phyloP scores from a whole-genome alignment of 495 filamentous ascomycete genomes.

The Penicillium parvum region DNA sequence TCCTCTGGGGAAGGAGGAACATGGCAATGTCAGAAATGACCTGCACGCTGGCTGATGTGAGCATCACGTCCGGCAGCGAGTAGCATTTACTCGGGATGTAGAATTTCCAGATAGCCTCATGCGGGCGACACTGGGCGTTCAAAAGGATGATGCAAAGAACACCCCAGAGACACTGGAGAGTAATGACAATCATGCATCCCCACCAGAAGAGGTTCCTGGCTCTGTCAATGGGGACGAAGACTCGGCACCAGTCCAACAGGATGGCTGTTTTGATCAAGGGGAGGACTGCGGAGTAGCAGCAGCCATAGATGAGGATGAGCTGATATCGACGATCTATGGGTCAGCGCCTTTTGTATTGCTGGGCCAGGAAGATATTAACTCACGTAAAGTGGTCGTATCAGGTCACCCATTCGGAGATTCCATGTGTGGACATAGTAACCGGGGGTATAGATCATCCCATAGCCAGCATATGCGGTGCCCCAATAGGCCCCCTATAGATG shows the following conservation, averaged over 20 bases:
- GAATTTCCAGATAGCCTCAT: conserved; percentile 19
- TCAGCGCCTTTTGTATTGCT: no score
- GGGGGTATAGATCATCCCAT: conserved; percentile 14
- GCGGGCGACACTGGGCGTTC: conserved; percentile 17
- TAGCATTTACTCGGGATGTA: conserved; percentile 22
- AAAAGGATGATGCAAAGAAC: conserved; percentile 13
- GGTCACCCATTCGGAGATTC: conserved; percentile 17
- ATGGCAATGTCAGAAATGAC: conserved; percentile 36
- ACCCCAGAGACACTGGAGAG: conserved; percentile 18
- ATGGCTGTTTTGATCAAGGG: conserved; percentile 21
- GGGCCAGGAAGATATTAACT: no score
- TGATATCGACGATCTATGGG: background rate
- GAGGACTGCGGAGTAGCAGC: conserved; percentile 17
- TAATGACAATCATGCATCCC: conserved; percentile 13
- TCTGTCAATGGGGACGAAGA: conserved; percentile 17
- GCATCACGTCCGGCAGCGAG: conserved; percentile 14
- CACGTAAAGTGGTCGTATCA: conserved; percentile 15
- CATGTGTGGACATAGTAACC: conserved; percentile 23
- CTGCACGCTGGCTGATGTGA: conserved; percentile 32
- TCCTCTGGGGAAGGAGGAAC: conserved; percentile 33
- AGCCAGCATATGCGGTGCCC: conserved; percentile 19
- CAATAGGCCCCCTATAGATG: conserved; percentile 18
- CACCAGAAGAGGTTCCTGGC: conserved; percentile 18
- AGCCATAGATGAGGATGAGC: conserved; percentile 21
- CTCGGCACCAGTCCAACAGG: conserved; percentile 18